Conservation (phyloP, 768 basidiomycete genomes). For the Strobilomyces echinocephalus region DNA sequence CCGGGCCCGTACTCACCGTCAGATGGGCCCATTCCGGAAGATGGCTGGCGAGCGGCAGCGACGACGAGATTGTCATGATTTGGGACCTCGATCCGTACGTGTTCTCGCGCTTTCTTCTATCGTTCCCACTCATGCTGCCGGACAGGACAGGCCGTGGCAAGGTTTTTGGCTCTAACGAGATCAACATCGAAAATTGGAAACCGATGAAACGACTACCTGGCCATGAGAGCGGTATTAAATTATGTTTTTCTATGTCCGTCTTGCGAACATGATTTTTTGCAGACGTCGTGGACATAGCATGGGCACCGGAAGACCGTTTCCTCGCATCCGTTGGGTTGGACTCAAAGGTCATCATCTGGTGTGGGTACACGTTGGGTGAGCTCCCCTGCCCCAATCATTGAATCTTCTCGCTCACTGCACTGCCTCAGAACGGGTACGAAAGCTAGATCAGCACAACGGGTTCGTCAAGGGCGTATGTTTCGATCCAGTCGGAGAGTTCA, state of each 20-base stretch:
- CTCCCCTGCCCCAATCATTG: background rate
- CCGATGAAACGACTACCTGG: constrained; percentile 87
- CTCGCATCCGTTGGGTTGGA: constrained; percentile 93
- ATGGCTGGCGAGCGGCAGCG: constrained; percentile 94
- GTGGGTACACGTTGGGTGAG: constrained; percentile 84
- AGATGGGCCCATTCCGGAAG: constrained; percentile 92
- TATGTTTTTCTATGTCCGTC: background rate
- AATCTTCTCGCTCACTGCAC: background rate
- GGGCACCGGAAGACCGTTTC: constrained; percentile 90
- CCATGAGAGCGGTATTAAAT: constrained; percentile 80
- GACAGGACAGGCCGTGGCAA: constrained; percentile 72
- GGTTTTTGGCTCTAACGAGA: constrained; percentile 91
- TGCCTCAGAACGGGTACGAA: constrained; percentile 67
- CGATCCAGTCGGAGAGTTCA: constrained; percentile 96
- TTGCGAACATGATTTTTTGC: constrained; percentile 1
- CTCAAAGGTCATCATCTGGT: constrained; percentile 89
- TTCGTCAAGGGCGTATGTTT: constrained; percentile 99
- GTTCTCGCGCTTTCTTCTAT: background rate
- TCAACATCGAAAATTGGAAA: constrained; percentile 98
- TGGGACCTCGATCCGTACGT: constrained; percentile 96
- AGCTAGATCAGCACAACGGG: constrained; percentile 85
- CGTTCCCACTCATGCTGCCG: constrained; percentile 5
- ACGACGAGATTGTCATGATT: constrained; percentile 93
- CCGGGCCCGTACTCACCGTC: constrained; percentile 86
- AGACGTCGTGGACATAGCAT: constrained; percentile 96